Conservation (phyloP, 345 rosid genomes). For the Populus simonii region DNA sequence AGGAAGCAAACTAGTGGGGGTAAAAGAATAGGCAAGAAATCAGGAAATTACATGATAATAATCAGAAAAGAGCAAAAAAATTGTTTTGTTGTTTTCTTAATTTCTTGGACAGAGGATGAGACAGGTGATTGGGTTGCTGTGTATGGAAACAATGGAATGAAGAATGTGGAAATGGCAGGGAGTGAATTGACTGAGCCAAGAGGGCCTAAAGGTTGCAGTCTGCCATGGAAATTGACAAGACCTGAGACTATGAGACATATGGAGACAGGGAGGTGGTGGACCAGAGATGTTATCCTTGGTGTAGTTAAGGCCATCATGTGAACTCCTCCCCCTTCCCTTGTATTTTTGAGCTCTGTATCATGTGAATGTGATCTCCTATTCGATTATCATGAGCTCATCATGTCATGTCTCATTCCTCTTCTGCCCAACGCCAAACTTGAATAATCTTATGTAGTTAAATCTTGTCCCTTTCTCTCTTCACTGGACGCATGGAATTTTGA, state of each 20-base stretch:
- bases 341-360: background rate
- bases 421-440: background rate
- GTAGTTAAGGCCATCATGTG: slow-evolving; percentile 19
- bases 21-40: background rate
- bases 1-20: background rate
- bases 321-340: background rate
- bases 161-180: slow-evolving; percentile 21
- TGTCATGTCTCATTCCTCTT: slow-evolving; percentile 13
- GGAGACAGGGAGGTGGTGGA: slow-evolving; percentile 24
- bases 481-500: background rate
- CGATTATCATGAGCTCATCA: slow-evolving; percentile 16
- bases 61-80: background rate
- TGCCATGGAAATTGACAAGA: slow-evolving; percentile 20
- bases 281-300: background rate
- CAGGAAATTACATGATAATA: background rate
- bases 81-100: background rate
- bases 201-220: slow-evolving; percentile 1
- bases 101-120: slow-evolving; percentile 4
- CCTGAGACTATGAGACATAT: slow-evolving; percentile 19
- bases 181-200: slow-evolving; percentile 2
- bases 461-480: background rate
- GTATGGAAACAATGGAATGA: slow-evolving; percentile 20
- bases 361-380: background rate
- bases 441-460: background rate
- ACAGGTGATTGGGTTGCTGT: slow-evolving; percentile 13